These are phyloP conservation scores for Brassica balearica DNA, from an alignment of 441 rosid genomes.

Conservation along the genomic window DNA sequence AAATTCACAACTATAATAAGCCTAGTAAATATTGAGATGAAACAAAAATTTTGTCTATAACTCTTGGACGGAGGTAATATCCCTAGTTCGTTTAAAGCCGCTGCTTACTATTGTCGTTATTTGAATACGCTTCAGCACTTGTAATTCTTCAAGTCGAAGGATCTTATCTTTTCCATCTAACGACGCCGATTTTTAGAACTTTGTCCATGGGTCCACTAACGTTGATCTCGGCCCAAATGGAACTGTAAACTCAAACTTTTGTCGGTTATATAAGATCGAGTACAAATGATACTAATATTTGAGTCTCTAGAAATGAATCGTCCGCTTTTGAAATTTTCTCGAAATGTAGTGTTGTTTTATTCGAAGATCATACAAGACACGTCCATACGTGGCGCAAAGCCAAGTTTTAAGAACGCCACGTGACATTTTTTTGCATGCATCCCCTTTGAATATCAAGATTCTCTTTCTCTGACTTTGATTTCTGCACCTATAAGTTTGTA, in stretches of 20 bases:
- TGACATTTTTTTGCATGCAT: conserved; percentile 36
- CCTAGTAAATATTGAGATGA: too few species aligned
- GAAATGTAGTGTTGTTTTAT: not conserved
- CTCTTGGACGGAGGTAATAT: too few species aligned
- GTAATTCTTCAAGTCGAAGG: too few species aligned
- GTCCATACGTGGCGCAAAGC: conserved; percentile 33
- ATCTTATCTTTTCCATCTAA: too few species aligned
- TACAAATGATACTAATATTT: conserved; percentile 8
- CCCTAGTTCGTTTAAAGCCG: too few species aligned
- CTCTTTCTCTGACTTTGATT: conserved; percentile 16
- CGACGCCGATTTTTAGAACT: too few species aligned
- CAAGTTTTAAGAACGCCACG: conserved; percentile 33
- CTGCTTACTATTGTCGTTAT: too few species aligned
- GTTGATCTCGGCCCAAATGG: not conserved
- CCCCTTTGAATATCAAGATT: conserved; percentile 25
- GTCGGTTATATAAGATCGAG: not conserved
- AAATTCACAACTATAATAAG: too few species aligned
- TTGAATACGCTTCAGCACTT: too few species aligned
- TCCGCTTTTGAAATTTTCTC: not conserved
- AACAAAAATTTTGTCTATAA: too few species aligned
- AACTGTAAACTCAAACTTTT: conserved; percentile 5
- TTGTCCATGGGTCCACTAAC: not conserved
- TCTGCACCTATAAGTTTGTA: not conserved
- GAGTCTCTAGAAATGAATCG: not conserved
- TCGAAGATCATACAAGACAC: not conserved